Percentiles rank a stretch among this genome's conserved stretches.
These are phyloP conservation scores for Eimeria praecox DNA, from an alignment of 169 alveolate species.

Conservation along the genomic window DNA sequence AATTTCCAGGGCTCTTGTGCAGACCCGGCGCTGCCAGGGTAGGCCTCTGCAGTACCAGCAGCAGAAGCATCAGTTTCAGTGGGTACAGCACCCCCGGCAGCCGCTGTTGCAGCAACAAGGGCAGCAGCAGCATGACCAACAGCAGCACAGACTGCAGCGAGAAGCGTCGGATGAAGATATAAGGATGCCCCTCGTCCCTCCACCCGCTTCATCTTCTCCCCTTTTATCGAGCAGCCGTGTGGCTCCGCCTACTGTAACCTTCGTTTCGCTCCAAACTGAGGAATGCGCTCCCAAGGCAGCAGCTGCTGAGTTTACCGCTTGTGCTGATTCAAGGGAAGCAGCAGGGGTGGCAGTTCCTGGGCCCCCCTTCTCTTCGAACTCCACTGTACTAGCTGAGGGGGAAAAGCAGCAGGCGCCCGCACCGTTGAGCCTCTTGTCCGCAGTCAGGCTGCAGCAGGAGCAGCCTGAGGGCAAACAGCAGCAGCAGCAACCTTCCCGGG, in stretches of 20 bases:
- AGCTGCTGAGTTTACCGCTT: background rate
- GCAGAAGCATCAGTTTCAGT: slow-evolving; percentile 32
- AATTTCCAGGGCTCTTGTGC: slow-evolving; percentile 26
- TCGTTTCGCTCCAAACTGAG: background rate
- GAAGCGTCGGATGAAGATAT: slow-evolving; percentile 59
- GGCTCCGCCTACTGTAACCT: slow-evolving; percentile 24
- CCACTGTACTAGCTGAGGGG: background rate
- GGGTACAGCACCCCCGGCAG: slow-evolving; percentile 55
- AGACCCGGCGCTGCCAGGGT: slow-evolving; percentile 44
- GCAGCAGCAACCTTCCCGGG: background rate
- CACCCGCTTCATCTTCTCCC: slow-evolving; percentile 47
- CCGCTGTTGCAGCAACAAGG: background rate
- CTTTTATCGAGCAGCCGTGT: slow-evolving; percentile 26
- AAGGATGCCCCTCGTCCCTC: slow-evolving; percentile 64
- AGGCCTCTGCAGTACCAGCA: background rate
- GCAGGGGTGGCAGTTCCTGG: background rate
- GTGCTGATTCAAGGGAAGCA: background rate
- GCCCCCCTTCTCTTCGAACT: background rate
- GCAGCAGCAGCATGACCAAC: slow-evolving; percentile 1
- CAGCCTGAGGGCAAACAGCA: background rate
- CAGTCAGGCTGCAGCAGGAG: slow-evolving; percentile 13
- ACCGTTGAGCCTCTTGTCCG: background rate
- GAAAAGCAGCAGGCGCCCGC: background rate
- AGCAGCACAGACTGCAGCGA: slow-evolving; percentile 49
- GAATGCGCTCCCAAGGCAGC: background rate